Evolutionary conservation across 768 basidiomycete genomes (phyloP).

Genomic region (Lentinula raphanica): DNA sequence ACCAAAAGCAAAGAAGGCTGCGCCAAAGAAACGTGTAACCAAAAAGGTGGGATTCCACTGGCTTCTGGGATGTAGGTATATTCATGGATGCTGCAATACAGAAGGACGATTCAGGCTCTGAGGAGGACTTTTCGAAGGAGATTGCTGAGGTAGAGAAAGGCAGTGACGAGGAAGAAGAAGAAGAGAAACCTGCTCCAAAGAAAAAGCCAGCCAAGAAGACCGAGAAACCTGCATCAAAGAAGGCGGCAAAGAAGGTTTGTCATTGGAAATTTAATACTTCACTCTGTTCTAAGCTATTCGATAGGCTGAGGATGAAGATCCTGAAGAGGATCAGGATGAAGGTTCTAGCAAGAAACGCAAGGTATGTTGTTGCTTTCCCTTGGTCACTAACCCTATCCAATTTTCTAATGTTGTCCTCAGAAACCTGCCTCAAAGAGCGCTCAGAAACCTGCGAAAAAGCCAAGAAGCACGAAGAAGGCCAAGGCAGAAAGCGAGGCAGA

Average conservation of each 20-base stretch:
- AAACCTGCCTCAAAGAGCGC: conserved; percentile 7
- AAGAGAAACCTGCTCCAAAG: conserved; percentile 35
- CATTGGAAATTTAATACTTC: neutral
- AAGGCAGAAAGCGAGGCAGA: neutral
- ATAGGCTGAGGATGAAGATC: neutral
- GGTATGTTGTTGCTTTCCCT: neutral
- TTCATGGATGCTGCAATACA: conserved; percentile 13
- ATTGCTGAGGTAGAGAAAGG: conserved; percentile 30
- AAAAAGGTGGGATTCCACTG: conserved; percentile 29
- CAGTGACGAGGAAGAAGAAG: conserved; percentile 33
- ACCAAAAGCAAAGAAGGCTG: conserved; percentile 34
- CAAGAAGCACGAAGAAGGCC: conserved; percentile 4
- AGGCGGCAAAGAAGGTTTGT: conserved; percentile 10
- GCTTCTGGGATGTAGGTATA: neutral
- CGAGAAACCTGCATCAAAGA: conserved; percentile 46
- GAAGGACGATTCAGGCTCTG: conserved; percentile 33
- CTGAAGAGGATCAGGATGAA: conserved; percentile 14
- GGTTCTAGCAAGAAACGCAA: conserved; percentile 3
- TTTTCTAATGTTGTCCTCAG: neutral
- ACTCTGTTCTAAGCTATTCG: neutral
- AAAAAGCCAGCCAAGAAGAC: conserved; percentile 38
- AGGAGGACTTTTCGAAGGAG: conserved; percentile 41
- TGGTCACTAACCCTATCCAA: neutral
- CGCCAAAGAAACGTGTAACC: conserved; percentile 41
- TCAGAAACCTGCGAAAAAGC: conserved; percentile 3